phyloP scores from a whole-genome alignment of 352 stramenopile genomes.

The Phytophthora sp. region DNA sequence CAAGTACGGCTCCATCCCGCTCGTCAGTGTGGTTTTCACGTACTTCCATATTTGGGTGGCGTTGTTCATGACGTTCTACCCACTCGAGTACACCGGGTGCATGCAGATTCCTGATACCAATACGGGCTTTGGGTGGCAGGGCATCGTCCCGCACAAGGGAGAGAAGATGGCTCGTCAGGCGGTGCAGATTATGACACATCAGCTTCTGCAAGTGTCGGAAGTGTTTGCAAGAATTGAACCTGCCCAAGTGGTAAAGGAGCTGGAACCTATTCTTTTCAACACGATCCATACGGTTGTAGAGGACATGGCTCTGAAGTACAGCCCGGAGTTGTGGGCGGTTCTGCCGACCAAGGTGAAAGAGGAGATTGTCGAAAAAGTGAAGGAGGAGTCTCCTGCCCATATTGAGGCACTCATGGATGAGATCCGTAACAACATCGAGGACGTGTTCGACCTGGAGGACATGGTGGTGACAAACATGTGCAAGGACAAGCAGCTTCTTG shows the following conservation, averaged over 20 bases:
- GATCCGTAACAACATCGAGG: constrained; percentile 94
- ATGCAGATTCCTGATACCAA: constrained; percentile 88
- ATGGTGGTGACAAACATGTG: constrained; percentile 96
- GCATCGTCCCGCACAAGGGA: constrained; percentile 97
- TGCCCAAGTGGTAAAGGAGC: constrained; percentile 87
- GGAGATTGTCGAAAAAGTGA: constrained; percentile 94
- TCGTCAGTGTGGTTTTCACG: constrained; percentile 91
- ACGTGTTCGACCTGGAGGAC: constrained; percentile 95
- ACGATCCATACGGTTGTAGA: constrained; percentile 90
- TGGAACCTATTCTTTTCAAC: constrained; percentile 93
- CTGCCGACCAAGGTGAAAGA: constrained; percentile 84
- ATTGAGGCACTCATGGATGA: constrained; percentile 95
- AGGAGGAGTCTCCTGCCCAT: constrained; percentile 92
- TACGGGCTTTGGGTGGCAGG: constrained; percentile 96
- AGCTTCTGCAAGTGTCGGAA: constrained; percentile 93
- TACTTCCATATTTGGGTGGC: constrained; percentile 97
- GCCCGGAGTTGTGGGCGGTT: constrained; percentile 81
- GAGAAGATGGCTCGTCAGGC: constrained; percentile 97
- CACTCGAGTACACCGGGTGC: constrained; percentile 93
- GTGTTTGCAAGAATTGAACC: constrained; percentile 94
- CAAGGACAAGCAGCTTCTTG: constrained; percentile 94
- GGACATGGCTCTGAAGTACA: constrained; percentile 91
- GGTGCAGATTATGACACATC: constrained; percentile 93
- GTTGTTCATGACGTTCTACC: constrained; percentile 99
- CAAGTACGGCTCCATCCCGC: constrained; percentile 84